Conservation (phyloP, 2,329 filamentous ascomycete genomes). For the Penicillium vulpinum region DNA sequence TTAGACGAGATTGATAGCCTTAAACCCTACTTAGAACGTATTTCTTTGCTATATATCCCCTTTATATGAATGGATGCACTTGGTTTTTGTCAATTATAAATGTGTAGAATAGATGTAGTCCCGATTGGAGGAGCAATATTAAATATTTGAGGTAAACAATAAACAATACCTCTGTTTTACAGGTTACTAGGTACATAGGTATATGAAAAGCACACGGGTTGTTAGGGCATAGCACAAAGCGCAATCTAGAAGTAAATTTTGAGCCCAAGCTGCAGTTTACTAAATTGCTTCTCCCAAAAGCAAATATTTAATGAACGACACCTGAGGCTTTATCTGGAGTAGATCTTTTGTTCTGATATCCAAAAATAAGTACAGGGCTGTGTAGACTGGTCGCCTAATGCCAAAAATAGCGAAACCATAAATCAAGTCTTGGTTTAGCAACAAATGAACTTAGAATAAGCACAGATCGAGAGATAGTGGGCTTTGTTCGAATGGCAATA, state of each 20-base stretch:
- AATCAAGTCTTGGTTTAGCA: too few species aligned
- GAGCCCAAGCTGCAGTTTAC: not conserved
- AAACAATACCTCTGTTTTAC: not conserved
- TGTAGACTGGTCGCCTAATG: conserved; percentile 1
- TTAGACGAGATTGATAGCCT: not conserved
- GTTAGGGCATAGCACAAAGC: not conserved
- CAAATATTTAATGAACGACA: not conserved
- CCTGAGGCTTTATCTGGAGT: not conserved
- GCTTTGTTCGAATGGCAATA: not conserved
- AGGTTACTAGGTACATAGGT: too few species aligned
- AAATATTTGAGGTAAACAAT: not conserved
- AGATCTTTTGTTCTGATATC: not conserved
- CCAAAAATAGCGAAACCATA: not conserved
- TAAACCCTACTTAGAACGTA: not conserved
- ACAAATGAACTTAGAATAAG: not conserved
- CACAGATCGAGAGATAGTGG: not conserved
- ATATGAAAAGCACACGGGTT: not conserved
- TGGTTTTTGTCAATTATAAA: not conserved
- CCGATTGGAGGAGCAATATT: not conserved
- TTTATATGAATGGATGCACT: not conserved
- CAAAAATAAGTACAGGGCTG: not conserved
- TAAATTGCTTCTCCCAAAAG: not conserved
- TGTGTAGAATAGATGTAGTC: not conserved
- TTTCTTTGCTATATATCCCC: not conserved
- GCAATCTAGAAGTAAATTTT: not conserved